phyloP scores from a whole-genome alignment of 164 flowering plant genomes.

The Nelumbo lutea region DNA sequence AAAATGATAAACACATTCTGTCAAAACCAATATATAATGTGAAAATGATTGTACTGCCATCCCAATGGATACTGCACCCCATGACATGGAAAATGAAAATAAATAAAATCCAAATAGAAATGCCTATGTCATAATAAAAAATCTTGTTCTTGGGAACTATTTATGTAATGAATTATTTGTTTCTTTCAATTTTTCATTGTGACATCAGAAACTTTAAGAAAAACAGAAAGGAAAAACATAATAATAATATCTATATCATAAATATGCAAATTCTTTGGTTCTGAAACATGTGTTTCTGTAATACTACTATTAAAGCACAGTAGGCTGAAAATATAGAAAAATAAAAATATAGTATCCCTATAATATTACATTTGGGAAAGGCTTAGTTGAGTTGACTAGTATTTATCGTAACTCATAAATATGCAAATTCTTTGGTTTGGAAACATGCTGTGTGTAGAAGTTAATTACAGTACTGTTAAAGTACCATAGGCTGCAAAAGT shows the following conservation, averaged over 20 bases:
- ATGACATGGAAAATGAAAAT: neutral
- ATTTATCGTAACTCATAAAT: too few relatives aligned
- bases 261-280: too few relatives aligned
- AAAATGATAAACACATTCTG: slow-evolving; percentile 12
- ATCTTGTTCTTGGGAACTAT: neutral
- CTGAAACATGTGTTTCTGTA: too few relatives aligned
- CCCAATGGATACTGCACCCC: neutral
- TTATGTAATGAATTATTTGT: neutral
- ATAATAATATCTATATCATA: neutral
- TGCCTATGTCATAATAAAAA: neutral
- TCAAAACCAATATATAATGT: slow-evolving; percentile 15
- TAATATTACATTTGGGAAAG: too few relatives aligned
- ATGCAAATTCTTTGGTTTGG: too few relatives aligned
- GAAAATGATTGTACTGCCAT: neutral
- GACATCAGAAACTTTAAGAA: neutral
- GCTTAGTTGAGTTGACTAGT: too few relatives aligned
- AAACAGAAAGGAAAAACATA: neutral
- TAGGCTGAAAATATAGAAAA: too few relatives aligned
- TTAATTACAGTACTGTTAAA: too few relatives aligned
- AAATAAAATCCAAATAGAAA: neutral
- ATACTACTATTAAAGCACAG: too few relatives aligned
- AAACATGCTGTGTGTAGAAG: too few relatives aligned
- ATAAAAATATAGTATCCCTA: too few relatives aligned
- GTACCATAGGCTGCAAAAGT: too few relatives aligned
- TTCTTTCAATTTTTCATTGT: neutral